Percentiles rank a stretch among this genome's conserved stretches.
Evolutionary conservation across 306 rosid genomes (phyloP).

Genomic region (Acacia melanoxylon): DNA sequence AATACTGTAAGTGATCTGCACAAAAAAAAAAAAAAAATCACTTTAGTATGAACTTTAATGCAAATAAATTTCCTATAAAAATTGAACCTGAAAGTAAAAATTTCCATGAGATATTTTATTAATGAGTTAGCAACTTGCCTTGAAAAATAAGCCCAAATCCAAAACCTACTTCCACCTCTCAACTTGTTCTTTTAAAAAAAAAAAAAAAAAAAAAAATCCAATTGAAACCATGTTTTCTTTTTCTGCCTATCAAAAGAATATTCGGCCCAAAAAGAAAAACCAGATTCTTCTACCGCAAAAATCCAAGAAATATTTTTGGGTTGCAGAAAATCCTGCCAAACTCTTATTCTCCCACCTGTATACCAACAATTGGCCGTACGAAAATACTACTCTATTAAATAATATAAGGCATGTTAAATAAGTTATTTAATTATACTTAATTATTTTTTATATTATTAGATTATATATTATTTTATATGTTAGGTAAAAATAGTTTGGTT

Average conservation of each 20-base stretch:
- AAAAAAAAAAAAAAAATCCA: background rate
- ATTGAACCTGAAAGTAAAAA: no score
- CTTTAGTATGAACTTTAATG: background rate
- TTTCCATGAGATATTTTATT: background rate
- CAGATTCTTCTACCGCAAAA: background rate
- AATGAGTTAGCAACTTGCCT: background rate
- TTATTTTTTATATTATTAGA: no score
- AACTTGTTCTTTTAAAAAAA: background rate
- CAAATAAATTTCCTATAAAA: no score
- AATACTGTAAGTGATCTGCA: conserved; percentile 13
- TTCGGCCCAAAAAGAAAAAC: background rate
- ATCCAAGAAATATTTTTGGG: background rate
- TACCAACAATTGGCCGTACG: no score
- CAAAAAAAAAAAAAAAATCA: background rate
- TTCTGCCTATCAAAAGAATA: background rate
- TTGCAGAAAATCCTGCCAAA: background rate
- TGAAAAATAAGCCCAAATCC: background rate
- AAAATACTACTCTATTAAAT: no score
- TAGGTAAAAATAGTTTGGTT: no score
- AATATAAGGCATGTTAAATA: no score
- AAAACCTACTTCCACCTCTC: background rate
- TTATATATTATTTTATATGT: no score
- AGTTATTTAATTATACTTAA: no score
- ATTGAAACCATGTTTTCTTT: background rate
- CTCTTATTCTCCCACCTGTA: background rate